Conservation (phyloP, 1,139 yeast species). For the Magnusiomyces ingens region DNA sequence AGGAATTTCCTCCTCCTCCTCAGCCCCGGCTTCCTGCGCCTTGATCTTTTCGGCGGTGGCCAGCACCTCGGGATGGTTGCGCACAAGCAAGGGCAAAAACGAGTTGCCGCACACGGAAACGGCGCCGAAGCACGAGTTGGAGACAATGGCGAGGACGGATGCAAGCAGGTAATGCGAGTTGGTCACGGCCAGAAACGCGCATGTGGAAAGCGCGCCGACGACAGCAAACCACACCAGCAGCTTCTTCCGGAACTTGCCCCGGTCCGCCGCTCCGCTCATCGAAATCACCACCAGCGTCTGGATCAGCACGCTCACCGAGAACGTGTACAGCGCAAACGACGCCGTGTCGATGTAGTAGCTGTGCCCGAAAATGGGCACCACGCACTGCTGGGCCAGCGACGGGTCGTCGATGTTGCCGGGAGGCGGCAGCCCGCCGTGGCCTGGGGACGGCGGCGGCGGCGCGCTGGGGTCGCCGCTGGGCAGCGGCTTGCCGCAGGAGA, state of each 20-base stretch:
- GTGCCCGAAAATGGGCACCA: conserved; percentile 41
- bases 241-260: conserved; percentile 47
- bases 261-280: conserved; percentile 59
- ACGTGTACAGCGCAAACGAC: conserved; percentile 61
- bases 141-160: conserved; percentile 48
- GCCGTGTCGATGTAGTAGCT: conserved; percentile 51
- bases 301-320: conserved; percentile 54
- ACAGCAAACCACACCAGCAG: conserved; percentile 49
- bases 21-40: neutral
- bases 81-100: conserved; percentile 50
- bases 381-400: conserved; percentile 32
- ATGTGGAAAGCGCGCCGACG: conserved; percentile 48
- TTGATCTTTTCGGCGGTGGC: conserved; percentile 8
- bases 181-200: conserved; percentile 39
- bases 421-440: conserved; percentile 8
- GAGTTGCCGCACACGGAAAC: conserved; percentile 74
- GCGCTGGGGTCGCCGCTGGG: conserved; percentile 14
- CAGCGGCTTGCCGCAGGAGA: conserved; percentile 15
- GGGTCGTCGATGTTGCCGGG: conserved; percentile 17
- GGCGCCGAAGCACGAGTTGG: conserved; percentile 65
- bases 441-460: neutral
- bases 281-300: conserved; percentile 62
- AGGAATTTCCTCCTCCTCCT: neutral
- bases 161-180: conserved; percentile 47
- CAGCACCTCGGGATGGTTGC: conserved; percentile 28